These are phyloP conservation scores for Salix exigua DNA, from an alignment of 345 rosid genomes.

Conservation along the genomic window DNA sequence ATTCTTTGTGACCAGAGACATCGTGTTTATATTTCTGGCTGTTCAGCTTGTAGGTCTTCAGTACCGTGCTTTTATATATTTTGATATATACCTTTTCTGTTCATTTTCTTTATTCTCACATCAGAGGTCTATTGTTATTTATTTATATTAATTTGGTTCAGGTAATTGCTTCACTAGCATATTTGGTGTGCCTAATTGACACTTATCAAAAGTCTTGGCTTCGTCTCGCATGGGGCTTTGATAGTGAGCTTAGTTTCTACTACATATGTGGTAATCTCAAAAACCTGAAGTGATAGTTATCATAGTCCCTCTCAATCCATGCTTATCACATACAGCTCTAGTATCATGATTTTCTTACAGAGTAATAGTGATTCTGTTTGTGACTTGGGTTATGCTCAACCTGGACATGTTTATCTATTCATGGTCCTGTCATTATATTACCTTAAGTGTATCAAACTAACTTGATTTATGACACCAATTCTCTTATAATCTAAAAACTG, in stretches of 20 bases:
- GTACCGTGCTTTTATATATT: neutral
- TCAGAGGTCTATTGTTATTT: neutral
- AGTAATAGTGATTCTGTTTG: neutral
- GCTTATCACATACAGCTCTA: neutral
- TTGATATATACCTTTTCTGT: neutral
- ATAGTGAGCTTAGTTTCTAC: slow-evolving; percentile 79
- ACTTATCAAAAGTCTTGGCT: slow-evolving; percentile 74
- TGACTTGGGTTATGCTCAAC: neutral
- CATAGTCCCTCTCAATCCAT: neutral
- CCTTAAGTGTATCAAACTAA: neutral
- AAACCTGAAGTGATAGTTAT: slow-evolving; percentile 13
- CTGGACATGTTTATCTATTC: neutral
- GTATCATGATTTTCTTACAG: neutral
- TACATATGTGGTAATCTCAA: slow-evolving; percentile 85
- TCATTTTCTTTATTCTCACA: neutral
- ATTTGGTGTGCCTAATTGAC: slow-evolving; percentile 80
- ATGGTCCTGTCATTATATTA: neutral
- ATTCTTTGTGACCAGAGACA: slow-evolving; percentile 97
- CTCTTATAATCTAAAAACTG: neutral
- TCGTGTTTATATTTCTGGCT: slow-evolving; percentile 76
- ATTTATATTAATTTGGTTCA: slow-evolving; percentile 26
- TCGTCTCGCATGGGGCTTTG: slow-evolving; percentile 88
- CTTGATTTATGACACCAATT: neutral
- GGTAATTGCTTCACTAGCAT: slow-evolving; percentile 89
- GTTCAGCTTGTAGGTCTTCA: slow-evolving; percentile 76